Conservation (phyloP, 306 rosid species). For the Pyrus betulifolia region DNA sequence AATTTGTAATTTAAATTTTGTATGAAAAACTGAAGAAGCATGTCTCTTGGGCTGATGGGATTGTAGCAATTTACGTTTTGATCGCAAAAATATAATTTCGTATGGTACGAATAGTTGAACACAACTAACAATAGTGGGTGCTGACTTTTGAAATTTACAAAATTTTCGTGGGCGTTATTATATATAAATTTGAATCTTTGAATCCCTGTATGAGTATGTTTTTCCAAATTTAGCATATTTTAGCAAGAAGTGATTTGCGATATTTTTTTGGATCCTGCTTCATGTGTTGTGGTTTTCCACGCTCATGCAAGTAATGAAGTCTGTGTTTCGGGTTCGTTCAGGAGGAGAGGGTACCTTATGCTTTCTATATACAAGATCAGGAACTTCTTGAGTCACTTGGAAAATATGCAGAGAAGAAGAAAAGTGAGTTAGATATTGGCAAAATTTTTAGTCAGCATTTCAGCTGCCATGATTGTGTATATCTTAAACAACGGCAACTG, state of each 20-base stretch:
- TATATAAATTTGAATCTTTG: too few relatives aligned
- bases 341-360: constrained; percentile 92
- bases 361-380: constrained; percentile 70
- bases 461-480: background rate
- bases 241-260: background rate
- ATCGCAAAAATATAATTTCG: too few relatives aligned
- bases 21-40: background rate
- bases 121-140: too few relatives aligned
- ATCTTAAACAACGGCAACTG: background rate
- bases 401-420: constrained; percentile 69
- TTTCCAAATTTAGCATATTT: too few relatives aligned
- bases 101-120: too few relatives aligned
- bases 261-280: background rate
- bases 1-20: background rate
- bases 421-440: constrained; percentile 35
- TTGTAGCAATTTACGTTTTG: background rate
- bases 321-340: constrained; percentile 7
- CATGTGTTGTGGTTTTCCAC: background rate
- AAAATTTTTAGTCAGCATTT: background rate
- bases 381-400: constrained; percentile 74
- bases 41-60: background rate
- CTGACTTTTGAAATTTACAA: too few relatives aligned
- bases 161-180: too few relatives aligned
- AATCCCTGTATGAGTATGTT: background rate
- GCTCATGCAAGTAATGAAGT: background rate